Base-by-base conservation (phyloP, 768 basidiomycete genomes). In the Sporobolomyces phaffii region DNA sequence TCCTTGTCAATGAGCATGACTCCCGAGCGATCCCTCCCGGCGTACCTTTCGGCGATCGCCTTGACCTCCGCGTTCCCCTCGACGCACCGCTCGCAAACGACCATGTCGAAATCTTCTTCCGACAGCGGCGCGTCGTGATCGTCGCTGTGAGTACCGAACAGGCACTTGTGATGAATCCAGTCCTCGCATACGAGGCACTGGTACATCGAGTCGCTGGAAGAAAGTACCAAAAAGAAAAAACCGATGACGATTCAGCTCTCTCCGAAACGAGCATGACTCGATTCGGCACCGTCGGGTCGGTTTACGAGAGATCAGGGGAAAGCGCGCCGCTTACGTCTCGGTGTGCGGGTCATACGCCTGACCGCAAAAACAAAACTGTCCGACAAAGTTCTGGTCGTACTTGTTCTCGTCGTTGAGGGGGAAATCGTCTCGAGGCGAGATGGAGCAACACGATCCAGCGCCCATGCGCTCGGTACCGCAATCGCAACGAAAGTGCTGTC, bases 341-440 rank as follows among this genome's bases (percentile, higher is more conserved):
- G 64, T 69, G 11, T 74, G 62, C 8, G 75, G 73, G 41, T 76
- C 69, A 58, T 76, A 76, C 17, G 61, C 38, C 29, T 45, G 45
- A 22, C 65, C 63, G 43, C 75, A 76, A 29, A 60, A 63, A 64
- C 75, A 76, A 48, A 76, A 76, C 20, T 48, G 31, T n/a, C 71
- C 73, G 6, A 40, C 29, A 28, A 73, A 76, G 56, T 73, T 71
- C 20, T 36, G 10, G 58, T 73, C 75, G 64, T 74, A 73, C 29
- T 28, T 22, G 57, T 76, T 76, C 9, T 40, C 48, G 7, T 14
- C 14, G 44, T 53, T 59, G 5, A 64, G 26, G 17, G 61, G 57
- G 14, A 64, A 68, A 34, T 66, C 69, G 28, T 50, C 24, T 15
- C 71, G 53, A 10, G 44, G 45, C 24, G 72, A 57, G 31, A 70